Base-by-base conservation (phyloP, 352 stramenopile genomes). In the Phytophthora cajani region DNA sequence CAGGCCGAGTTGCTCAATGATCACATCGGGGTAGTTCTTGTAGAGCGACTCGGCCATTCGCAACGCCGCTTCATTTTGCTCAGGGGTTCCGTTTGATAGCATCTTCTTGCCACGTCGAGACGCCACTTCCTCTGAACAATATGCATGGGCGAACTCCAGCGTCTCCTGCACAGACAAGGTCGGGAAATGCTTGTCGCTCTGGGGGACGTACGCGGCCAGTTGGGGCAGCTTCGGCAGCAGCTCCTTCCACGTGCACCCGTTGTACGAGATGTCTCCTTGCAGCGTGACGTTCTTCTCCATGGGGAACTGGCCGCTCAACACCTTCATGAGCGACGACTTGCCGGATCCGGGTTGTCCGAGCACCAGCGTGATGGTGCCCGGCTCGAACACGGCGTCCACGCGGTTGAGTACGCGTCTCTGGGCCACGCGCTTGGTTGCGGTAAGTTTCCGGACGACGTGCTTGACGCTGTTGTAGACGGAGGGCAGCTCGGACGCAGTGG, bases 91-190 rank as follows among this genome's bases (percentile, higher is more conserved):
- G 4, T 65, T 21, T n/a, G 58, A 74, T n/a, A 94, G 71, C 77
- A 78, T 17, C 6, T 72, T 64, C 32, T 73, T 75, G 0, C 69
- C 69, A 54, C 27, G 23, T 17, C 97, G 80, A 9, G 91, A 97
- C 66, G 97, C 23, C n/a, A 69, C 21, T 5, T 66, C 65, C 42
- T 67, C 54, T 3, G 61, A 11, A 17, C 68, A 77, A 23, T 58
- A 76, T 0, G 62, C 44, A 38, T 78, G 66, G 0, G 73, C 69
- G 49, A 80, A 80, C 49, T 79, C 69, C 1, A 79, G 62, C 9
- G 72, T 79, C 62, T 79, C 72, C 58, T 79, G 52, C 21, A 79
- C 72, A 0, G 72, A 59, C 30, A 80, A 27, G 7, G 61, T 52
- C 6, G 73, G 21, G 17, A 75, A 78, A 25, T 80, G 73, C 8